A percentile compares a stretch with the other conserved stretches of the same genome.
phyloP scores from a whole-genome alignment of 2,329 filamentous ascomycete genomes.

The Dichotomopilus funicola region DNA sequence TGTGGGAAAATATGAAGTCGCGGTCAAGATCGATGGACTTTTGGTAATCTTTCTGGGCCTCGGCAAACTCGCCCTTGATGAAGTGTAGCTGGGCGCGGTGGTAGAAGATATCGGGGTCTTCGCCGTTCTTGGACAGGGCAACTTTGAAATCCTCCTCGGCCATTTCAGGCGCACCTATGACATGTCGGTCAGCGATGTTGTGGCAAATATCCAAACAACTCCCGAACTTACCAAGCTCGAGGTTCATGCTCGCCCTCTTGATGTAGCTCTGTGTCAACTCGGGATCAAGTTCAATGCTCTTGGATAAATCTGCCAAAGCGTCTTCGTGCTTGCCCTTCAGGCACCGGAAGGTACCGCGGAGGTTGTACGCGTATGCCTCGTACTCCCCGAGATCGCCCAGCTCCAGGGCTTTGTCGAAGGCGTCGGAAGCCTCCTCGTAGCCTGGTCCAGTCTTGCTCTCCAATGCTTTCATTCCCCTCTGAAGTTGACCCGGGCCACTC shows the following conservation, averaged over 20 bases:
- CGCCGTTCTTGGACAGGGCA: constrained; percentile 75
- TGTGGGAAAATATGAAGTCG: constrained; percentile 98
- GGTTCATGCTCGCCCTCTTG: constrained; percentile 96
- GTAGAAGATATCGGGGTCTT: constrained; percentile 97
- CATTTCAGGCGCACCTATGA: constrained; percentile 68
- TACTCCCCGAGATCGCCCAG: constrained; percentile 71
- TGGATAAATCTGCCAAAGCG: constrained; percentile 79
- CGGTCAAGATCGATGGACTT: constrained; percentile 96
- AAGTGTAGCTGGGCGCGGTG: constrained; percentile 98
- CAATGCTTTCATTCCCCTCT: constrained; percentile 74
- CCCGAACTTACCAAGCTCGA: constrained; percentile 70
- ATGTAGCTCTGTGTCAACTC: constrained; percentile 93
- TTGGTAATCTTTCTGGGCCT: constrained; percentile 97
- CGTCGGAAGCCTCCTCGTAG: constrained; percentile 78
- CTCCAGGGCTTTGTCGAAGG: constrained; percentile 85
- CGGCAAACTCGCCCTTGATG: constrained; percentile 87
- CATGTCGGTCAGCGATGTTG: constrained; percentile 26
- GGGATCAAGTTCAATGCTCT: constrained; percentile 85
- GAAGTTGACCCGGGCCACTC: constrained; percentile 77
- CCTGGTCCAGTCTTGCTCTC: constrained; percentile 82
- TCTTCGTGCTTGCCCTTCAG: constrained; percentile 80
- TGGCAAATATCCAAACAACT: neutral
- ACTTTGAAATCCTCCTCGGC: constrained; percentile 82
- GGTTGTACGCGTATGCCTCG: constrained; percentile 90
- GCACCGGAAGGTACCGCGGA: constrained; percentile 93